Evolutionary conservation across 805 yeast genomes (phyloP).

Genomic region (Wickerhamomyces rabaulensis): DNA sequence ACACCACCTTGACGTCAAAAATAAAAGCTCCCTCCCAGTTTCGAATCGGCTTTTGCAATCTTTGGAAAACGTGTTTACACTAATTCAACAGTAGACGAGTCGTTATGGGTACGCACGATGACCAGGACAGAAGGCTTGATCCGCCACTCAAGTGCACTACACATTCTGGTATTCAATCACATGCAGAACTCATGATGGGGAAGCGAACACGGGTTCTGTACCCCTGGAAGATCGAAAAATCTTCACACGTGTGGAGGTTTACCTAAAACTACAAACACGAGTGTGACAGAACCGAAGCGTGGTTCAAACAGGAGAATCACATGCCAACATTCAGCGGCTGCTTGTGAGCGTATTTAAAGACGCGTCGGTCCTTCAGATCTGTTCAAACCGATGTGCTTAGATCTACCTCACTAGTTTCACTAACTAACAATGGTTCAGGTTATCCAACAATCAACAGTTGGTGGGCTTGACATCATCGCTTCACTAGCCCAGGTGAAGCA

Average conservation of each 20-base stretch:
- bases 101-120: neutral
- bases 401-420: slow-evolving; percentile 1
- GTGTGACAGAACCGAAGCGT: neutral
- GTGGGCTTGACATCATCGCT: slow-evolving; percentile 1
- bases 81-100: no score
- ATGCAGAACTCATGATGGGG: neutral
- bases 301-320: neutral
- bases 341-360: no score
- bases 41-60: neutral
- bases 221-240: no score
- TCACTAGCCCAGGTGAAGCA: slow-evolving; percentile 4
- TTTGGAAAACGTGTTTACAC: no score
- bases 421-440: slow-evolving; percentile 5
- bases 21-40: neutral
- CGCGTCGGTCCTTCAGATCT: neutral
- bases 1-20: neutral
- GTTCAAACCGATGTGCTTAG: no score
- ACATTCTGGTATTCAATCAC: neutral
- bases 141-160: neutral
- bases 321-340: neutral
- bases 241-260: neutral
- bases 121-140: neutral
- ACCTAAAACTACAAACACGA: neutral
- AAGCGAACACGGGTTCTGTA: no score
- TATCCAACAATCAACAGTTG: neutral